Percentiles rank a stretch among this genome's conserved stretches.
Evolutionary conservation across 2,329 filamentous ascomycete genomes (phyloP).

Genomic region (Cladophialophora carrionii): DNA sequence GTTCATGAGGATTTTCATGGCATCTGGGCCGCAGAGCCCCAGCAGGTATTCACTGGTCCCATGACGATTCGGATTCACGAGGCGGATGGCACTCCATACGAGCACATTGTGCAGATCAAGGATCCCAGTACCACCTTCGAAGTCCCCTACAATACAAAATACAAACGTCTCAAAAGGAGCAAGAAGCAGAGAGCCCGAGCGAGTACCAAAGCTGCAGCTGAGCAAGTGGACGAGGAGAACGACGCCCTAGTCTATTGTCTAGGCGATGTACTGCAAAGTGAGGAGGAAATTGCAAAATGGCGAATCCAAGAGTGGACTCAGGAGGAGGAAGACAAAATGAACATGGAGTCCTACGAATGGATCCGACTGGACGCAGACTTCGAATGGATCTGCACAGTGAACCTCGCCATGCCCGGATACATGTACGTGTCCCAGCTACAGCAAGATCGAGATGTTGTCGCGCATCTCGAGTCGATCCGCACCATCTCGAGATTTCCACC

Average conservation of each 20-base stretch:
- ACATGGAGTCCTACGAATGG: constrained; percentile 97
- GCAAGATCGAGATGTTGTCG: constrained; percentile 94
- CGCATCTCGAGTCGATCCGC: constrained; percentile 74
- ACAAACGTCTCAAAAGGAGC: constrained; percentile 92
- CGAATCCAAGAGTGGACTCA: constrained; percentile 84
- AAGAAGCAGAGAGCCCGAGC: constrained; percentile 78
- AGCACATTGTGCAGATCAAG: constrained; percentile 95
- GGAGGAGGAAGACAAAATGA: constrained; percentile 88
- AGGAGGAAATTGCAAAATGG: constrained; percentile 83
- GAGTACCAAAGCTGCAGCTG: constrained; percentile 59
- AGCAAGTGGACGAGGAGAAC: constrained; percentile 69
- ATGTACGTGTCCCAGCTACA: constrained; percentile 98
- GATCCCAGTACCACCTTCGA: constrained; percentile 84
- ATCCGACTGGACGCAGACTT: constrained; percentile 97
- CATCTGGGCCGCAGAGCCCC: constrained; percentile 69
- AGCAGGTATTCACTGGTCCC: constrained; percentile 86
- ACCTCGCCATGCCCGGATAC: constrained; percentile 82
- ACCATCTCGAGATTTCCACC: constrained; percentile 69
- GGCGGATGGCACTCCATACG: constrained; percentile 95
- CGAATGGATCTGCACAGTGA: constrained; percentile 88
- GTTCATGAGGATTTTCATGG: constrained; percentile 76
- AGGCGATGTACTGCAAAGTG: constrained; percentile 82
- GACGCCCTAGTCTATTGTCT: constrained; percentile 88
- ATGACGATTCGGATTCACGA: constrained; percentile 99
- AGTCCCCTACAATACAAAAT: constrained; percentile 98